A percentile compares a stretch with the other conserved stretches of the same genome.
These are phyloP conservation scores for Leccinum disarticulatum DNA, from an alignment of 768 basidiomycete genomes.

Conservation along the genomic window DNA sequence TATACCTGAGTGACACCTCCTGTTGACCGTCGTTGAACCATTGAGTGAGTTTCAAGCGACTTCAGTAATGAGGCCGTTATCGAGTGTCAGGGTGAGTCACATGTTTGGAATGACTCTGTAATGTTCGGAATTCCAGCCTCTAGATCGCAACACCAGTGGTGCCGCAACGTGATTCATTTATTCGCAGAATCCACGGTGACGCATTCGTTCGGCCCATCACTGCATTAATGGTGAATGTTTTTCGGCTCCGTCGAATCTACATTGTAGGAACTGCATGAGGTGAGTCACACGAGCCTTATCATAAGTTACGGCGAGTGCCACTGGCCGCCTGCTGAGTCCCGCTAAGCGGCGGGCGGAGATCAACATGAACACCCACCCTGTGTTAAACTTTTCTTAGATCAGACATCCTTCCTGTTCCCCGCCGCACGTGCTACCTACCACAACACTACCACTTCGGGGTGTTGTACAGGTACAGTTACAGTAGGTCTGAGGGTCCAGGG, in stretches of 20 bases:
- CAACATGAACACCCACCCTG: slow-evolving; percentile 44
- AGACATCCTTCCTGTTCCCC: slow-evolving; percentile 71
- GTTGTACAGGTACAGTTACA: background rate
- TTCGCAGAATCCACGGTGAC: background rate
- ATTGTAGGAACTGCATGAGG: slow-evolving; percentile 23
- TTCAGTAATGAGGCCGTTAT: slow-evolving; percentile 40
- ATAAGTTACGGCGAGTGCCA: background rate
- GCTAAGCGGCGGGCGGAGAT: background rate
- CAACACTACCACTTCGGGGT: slow-evolving; percentile 2
- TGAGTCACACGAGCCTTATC: slow-evolving; percentile 15
- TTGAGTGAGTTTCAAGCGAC: slow-evolving; percentile 20
- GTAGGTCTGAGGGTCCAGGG: background rate
- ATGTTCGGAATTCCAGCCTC: slow-evolving; percentile 50
- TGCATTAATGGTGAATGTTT: slow-evolving; percentile 47
- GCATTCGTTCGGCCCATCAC: background rate
- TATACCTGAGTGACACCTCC: slow-evolving; percentile 31
- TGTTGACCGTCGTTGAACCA: slow-evolving; percentile 31
- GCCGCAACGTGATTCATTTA: background rate
- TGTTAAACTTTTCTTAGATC: slow-evolving; percentile 45
- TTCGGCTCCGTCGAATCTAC: slow-evolving; percentile 50
- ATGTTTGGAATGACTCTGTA: slow-evolving; percentile 39
- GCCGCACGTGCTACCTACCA: slow-evolving; percentile 52
- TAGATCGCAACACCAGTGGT: slow-evolving; percentile 58
- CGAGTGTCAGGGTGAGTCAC: slow-evolving; percentile 36
- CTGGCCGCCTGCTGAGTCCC: background rate